Base-by-base conservation (phyloP, 176 grass and related monocot species). In the maize (Zea mays) region DNA sequence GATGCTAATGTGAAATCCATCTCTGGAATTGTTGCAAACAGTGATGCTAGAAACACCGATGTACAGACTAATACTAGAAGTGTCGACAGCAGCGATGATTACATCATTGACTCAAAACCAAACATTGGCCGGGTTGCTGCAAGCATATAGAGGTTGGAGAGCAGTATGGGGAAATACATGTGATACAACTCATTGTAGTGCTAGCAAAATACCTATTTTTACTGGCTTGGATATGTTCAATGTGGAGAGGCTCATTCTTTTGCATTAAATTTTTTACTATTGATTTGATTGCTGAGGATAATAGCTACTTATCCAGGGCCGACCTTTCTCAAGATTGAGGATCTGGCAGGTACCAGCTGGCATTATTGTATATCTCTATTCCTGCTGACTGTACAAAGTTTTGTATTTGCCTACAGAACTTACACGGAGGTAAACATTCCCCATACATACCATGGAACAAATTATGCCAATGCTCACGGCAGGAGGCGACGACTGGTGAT, bases 81-180 rank as follows among this genome's bases (percentile, higher is more conserved):
- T 81, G 72, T 77, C 16, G n/a, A 14, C 67, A 67, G 16, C 67
- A 72, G 49, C 0, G 71, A 84, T 10, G 56, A 76, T 45, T 45
- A 35, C 15, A 67, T 19, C 54, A 64, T 57, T 17, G 82, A 89
- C 70, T 38, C 64, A 43, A 81, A 81, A 46, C 57, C 86, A 60
- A 89, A 76, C 79, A 71, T 84, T 77, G 86, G 86, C 61, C 77
- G 78, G 58, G 86, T 89, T 71, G 86, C 86, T 49, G 86, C 82
- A 37, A 81, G 86, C 19, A 89, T 89, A 81, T 72, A 89, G 82
- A 81, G 66, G 67, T 44, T 89, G 72, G 86, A 89, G 77, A 85
- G 82, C 72, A 85, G 66, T 59, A 85, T 89, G 82, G 72, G 82
- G 43, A 89, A 60, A 72, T 60, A 85, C 58, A 82, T 50, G 42